These are phyloP conservation scores for Fonsecaea nubica DNA, from an alignment of 2,329 filamentous ascomycete species.

Conservation along the genomic window DNA sequence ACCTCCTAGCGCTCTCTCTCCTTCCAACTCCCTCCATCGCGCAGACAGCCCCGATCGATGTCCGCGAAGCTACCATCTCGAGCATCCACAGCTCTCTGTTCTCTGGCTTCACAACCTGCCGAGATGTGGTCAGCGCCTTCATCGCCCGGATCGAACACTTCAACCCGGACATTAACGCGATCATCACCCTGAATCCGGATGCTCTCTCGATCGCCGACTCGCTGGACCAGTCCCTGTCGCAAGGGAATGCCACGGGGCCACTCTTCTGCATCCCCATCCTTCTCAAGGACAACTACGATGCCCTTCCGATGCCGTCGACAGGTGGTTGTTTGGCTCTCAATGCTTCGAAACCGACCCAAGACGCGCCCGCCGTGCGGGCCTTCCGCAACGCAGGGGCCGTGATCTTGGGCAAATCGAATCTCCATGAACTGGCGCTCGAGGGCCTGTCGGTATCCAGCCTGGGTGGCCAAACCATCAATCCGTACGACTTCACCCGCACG, in stretches of 20 bases:
- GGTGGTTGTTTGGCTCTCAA: conserved; percentile 61
- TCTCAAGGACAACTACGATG: conserved; percentile 70
- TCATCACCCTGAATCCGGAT: conserved; percentile 61
- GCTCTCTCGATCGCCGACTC: conserved; percentile 58
- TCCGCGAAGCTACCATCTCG: conserved; percentile 65
- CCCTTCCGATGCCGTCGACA: conserved; percentile 63
- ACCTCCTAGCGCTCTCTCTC: conserved; percentile 16
- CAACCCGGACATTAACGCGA: conserved; percentile 64
- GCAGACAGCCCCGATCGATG: conserved; percentile 51
- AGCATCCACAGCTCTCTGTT: conserved; percentile 63
- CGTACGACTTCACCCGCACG: conserved; percentile 69
- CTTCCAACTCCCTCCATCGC: conserved; percentile 2
- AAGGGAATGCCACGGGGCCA: conserved; percentile 57
- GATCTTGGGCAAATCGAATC: conserved; percentile 66
- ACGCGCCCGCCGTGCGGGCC: conserved; percentile 59
- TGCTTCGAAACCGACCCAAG: conserved; percentile 52
- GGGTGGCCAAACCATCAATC: conserved; percentile 69
- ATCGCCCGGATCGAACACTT: conserved; percentile 63
- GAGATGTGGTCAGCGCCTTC: conserved; percentile 61
- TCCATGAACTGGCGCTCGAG: conserved; percentile 70
- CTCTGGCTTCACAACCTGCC: conserved; percentile 60
- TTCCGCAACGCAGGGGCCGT: conserved; percentile 61
- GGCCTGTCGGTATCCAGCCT: conserved; percentile 68
- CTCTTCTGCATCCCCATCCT: conserved; percentile 68
- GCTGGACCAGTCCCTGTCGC: conserved; percentile 52